Evolutionary conservation across 2,329 filamentous ascomycete species (phyloP), one percentile per base, ranked within the genome.

Genomic region (Trichoderma sp.): DNA sequence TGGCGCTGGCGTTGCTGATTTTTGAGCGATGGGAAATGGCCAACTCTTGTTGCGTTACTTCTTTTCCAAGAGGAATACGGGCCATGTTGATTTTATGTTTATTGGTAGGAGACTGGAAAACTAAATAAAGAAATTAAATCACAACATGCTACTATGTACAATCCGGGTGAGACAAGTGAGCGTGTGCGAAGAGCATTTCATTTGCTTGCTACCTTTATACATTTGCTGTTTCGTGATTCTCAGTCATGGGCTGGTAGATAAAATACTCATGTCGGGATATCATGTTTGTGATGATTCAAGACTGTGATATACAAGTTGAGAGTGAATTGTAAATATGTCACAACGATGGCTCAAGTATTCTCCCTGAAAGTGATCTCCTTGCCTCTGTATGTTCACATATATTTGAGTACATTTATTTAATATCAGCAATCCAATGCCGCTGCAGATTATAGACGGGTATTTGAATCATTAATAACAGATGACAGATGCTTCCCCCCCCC

Each of bases 1-100:
- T 52, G 67, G 67, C 59, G 67, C 63, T 53, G 67, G 67, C 67
- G 67, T 61, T 57, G 33, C 31, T 58, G 49, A 55, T 43, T 43
- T 43, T 21, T 27, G 8, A 67, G 63, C 63, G 55, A 37, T 59
- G 40, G 49, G 52, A 64, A 64, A 64, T 53, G 67, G 40, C 37
- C 37, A 24, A 13, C 43, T 24, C 47, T 43, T 43, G 7, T 19
- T 64, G 11, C n/a, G 24, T 27, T 33, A 27, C 27, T 31, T 40
- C 29, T 5, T 14, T 35, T 35, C n/a, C 35, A 40, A 49, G 40
- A 56, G 37, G 31, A 24, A 37, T n/a, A 27, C 40, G 27, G 65
- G 24, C 35, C 43, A 40, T 24, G 11, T 56, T 63, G 61, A 58
- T 37, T 55, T 56, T 55, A 55, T 35, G n/a, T 11, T 63, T n/a